Conservation (phyloP, 768 basidiomycete species). For the Omphalotus guepiniiformis region DNA sequence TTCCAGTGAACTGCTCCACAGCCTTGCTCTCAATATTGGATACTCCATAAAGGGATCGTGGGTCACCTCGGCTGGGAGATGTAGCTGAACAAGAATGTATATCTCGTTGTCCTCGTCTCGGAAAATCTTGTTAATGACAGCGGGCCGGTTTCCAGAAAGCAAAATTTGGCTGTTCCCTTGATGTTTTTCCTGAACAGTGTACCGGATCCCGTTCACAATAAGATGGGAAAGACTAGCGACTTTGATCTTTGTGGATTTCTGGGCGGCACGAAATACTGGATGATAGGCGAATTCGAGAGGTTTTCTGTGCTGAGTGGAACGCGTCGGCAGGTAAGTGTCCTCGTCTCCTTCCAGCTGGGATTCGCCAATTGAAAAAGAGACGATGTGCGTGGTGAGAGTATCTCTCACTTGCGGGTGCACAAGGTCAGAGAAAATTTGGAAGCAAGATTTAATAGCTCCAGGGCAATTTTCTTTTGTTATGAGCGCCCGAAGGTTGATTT, state of each 20-base stretch:
- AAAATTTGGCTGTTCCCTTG: not conserved
- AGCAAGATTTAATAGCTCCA: not conserved
- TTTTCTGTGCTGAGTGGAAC: not conserved
- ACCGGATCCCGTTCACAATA: not conserved
- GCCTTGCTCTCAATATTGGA: not conserved
- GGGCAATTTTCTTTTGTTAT: not conserved
- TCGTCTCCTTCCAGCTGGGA: not conserved
- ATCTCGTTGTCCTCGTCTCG: not conserved
- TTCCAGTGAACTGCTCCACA: not conserved
- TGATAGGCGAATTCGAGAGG: not conserved
- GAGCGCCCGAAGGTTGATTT: not conserved
- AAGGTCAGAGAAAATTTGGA: not conserved
- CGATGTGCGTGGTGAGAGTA: not conserved
- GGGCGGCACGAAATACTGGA: too few species aligned
- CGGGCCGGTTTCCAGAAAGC: not conserved
- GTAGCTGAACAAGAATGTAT: not conserved
- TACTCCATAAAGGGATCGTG: not conserved
- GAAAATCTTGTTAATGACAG: not conserved
- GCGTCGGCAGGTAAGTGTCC: not conserved
- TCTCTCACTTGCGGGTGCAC: not conserved
- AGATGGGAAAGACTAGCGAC: not conserved
- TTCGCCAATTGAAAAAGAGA: not conserved
- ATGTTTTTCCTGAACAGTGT: not conserved
- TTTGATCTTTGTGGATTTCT: not conserved
- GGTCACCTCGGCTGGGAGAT: not conserved